Conservation (phyloP, 331 rosid species). For the Saraca asoca region DNA sequence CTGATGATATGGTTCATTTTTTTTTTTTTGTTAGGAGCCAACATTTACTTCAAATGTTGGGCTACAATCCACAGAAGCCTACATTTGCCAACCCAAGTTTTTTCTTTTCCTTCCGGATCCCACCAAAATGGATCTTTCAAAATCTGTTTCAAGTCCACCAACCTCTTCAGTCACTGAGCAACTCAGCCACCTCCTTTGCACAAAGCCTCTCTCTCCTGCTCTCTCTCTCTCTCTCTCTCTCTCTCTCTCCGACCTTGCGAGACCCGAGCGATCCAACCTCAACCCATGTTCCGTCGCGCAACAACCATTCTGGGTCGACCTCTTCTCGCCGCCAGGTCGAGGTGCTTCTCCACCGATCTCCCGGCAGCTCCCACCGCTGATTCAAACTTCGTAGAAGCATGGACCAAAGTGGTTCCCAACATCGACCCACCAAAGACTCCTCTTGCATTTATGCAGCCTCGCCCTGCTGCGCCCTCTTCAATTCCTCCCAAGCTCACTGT, state of each 20-base stretch:
- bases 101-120: too few species aligned
- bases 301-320: slow-evolving; percentile 48
- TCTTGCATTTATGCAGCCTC: slow-evolving; percentile 63
- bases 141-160: too few species aligned
- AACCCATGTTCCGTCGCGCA: slow-evolving; percentile 75
- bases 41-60: too few species aligned
- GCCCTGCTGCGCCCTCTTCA: slow-evolving; percentile 66
- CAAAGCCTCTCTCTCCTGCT: slow-evolving; percentile 18
- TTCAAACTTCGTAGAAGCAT: slow-evolving; percentile 55
- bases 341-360: slow-evolving; percentile 68
- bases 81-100: too few species aligned
- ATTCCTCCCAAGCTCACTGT: slow-evolving; percentile 84
- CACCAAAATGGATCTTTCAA: too few species aligned
- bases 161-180: too few species aligned
- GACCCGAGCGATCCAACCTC: slow-evolving; percentile 79
- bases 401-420: slow-evolving; percentile 71
- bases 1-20: too few species aligned
- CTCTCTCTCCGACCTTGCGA: slow-evolving; percentile 87
- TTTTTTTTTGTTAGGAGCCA: too few species aligned
- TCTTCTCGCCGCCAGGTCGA: slow-evolving; percentile 39
- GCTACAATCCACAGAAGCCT: too few species aligned
- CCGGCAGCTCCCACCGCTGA: slow-evolving; percentile 38
- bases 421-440: slow-evolving; percentile 85
- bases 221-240: background rate
- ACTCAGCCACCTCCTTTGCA: too few species aligned